phyloP scores from a whole-genome alignment of 352 stramenopile species.

The Salisapilia sapeloensis region DNA sequence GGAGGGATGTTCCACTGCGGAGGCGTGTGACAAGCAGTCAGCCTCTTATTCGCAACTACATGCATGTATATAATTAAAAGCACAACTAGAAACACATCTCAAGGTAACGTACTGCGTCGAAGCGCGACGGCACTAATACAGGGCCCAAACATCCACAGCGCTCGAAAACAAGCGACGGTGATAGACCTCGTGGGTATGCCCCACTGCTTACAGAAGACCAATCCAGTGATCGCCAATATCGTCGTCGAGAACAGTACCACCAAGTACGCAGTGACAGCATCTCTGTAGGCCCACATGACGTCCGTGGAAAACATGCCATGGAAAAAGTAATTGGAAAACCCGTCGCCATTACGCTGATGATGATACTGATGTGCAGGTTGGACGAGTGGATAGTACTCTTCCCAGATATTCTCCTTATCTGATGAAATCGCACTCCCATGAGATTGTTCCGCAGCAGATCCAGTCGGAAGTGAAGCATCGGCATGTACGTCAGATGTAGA shows the following conservation, averaged over 20 bases:
- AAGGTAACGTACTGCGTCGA: constrained; percentile 31
- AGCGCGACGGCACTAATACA: constrained; percentile 50
- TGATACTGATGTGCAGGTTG: constrained; percentile 71
- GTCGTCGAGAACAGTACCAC: constrained; percentile 66
- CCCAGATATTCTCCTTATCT: constrained; percentile 55
- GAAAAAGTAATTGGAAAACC: constrained; percentile 76
- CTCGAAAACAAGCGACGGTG: constrained; percentile 30
- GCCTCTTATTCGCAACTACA: constrained; percentile 41
- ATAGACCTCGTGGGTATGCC: constrained; percentile 26
- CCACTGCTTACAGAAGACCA: constrained; percentile 78
- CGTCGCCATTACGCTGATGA: constrained; percentile 36
- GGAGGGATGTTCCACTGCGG: constrained; percentile 74
- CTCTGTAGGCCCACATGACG: constrained; percentile 66
- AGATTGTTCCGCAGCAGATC: too few relatives aligned
- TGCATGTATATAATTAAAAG: constrained; percentile 4
- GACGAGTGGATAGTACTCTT: constrained; percentile 80
- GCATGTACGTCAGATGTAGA: too few relatives aligned
- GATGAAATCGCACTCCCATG: too few relatives aligned
- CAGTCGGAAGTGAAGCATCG: too few relatives aligned
- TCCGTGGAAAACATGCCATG: constrained; percentile 79
- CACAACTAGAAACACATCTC: constrained; percentile 1
- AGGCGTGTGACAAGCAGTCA: constrained; percentile 64
- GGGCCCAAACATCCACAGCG: constrained; percentile 62
- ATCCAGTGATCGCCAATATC: constrained; percentile 55
- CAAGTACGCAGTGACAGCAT: constrained; percentile 67